A percentile compares a stretch with the other conserved stretches of the same genome.
Evolutionary conservation across 129 eudicot genomes (phyloP).

Genomic region (Centaurea solstitialis): DNA sequence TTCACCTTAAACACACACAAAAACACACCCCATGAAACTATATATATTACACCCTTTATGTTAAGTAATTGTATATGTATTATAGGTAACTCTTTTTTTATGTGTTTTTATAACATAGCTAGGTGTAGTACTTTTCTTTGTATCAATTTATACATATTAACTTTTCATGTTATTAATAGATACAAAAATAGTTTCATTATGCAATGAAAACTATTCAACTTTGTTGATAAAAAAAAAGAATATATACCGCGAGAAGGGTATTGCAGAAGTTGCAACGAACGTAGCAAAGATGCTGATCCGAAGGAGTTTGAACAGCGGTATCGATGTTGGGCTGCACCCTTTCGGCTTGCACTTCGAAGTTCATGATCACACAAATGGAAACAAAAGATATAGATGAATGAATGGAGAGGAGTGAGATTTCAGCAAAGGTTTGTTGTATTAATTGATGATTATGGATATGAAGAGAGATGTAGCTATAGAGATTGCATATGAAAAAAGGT

Average conservation of each 20-base stretch:
- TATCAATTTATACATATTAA: neutral
- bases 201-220: neutral
- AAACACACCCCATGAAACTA: neutral
- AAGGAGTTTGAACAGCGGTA: conserved; percentile 40
- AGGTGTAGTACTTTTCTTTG: neutral
- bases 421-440: neutral
- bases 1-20: neutral
- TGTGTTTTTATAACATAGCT: neutral
- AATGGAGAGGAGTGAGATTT: conserved; percentile 12
- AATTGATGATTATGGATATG: neutral
- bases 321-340: conserved; percentile 42
- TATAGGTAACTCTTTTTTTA: neutral
- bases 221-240: neutral
- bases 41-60: neutral
- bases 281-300: conserved; percentile 84
- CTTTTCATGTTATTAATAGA: neutral
- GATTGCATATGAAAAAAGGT: conserved; percentile 17
- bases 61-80: neutral
- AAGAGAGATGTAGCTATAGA: neutral
- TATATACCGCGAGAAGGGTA: conserved; percentile 88
- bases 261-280: conserved; percentile 95
- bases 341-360: conserved; percentile 46
- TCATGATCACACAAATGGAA: conserved; percentile 23
- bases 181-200: neutral
- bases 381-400: conserved; percentile 14